phyloP scores from a whole-genome alignment of 306 rosid genomes.

The Gastrolobium villosum region DNA sequence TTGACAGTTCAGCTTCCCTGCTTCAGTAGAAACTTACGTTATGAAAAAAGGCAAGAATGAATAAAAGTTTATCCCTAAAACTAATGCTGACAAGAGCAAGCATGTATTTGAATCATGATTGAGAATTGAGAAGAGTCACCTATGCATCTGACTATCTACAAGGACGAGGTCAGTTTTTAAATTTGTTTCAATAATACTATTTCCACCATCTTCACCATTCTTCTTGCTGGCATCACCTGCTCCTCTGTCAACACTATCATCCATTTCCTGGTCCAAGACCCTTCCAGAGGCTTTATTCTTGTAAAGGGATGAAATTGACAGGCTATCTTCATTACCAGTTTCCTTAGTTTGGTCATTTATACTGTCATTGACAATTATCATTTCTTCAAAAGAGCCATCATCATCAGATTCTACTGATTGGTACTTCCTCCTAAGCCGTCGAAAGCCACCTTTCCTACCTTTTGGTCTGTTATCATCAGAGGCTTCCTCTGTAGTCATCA shows the following conservation, averaged over 20 bases:
- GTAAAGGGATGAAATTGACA: conserved; percentile 61
- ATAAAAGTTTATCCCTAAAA: not conserved
- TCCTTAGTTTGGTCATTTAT: conserved; percentile 44
- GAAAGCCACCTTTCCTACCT: conserved; percentile 40
- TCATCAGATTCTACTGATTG: conserved; percentile 67
- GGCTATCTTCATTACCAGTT: conserved; percentile 57
- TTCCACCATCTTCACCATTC: conserved; percentile 51
- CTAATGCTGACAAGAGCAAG: conserved; percentile 31
- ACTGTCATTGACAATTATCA: conserved; percentile 26
- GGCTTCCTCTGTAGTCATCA: conserved; percentile 54
- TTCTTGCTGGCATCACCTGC: conserved; percentile 50
- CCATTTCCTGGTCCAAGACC: conserved; percentile 47
- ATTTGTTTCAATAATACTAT: conserved; percentile 36
- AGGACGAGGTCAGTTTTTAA: conserved; percentile 43
- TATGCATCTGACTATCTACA: conserved; percentile 53
- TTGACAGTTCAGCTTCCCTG: conserved; percentile 44
- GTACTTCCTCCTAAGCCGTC: conserved; percentile 69
- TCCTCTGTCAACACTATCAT: conserved; percentile 48
- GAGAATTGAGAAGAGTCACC: conserved; percentile 44
- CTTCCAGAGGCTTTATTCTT: conserved; percentile 51
- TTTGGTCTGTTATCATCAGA: conserved; percentile 50
- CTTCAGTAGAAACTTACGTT: conserved; percentile 38
- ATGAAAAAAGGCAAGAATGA: conserved; percentile 33
- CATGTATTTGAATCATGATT: conserved; percentile 11
- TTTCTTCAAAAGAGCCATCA: conserved; percentile 49